phyloP scores from a whole-genome alignment of 345 rosid species.

The sweet orange (Citrus sinensis) region DNA sequence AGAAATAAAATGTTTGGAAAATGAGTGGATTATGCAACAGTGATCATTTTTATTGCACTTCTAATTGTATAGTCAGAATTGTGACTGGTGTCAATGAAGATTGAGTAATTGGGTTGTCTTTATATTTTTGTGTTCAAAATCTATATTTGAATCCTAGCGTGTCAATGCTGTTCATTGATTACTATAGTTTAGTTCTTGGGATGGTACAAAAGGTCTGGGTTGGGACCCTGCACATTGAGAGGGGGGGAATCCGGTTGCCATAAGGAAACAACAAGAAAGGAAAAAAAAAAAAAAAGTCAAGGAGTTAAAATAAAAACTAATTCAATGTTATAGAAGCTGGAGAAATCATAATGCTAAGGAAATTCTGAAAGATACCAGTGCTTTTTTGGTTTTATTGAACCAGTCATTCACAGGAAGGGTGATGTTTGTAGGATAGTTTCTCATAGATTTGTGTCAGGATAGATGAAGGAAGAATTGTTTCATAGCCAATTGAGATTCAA shows the following conservation, averaged over 20 bases:
- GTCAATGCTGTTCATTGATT: background rate
- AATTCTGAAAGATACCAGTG: background rate
- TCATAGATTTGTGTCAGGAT: background rate
- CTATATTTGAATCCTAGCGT: background rate
- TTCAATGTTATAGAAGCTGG: background rate
- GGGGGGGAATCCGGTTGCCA: background rate
- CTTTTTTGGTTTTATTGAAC: background rate
- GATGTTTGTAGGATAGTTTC: background rate
- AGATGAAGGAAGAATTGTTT: background rate
- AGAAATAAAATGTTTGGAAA: background rate
- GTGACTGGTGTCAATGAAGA: background rate
- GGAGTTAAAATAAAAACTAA: background rate
- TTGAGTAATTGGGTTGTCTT: background rate
- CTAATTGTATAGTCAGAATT: background rate
- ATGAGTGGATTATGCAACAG: background rate
- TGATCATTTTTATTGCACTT: background rate
- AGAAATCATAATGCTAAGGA: background rate
- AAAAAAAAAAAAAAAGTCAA: too few relatives aligned
- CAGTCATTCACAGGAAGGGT: background rate
- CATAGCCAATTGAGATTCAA: background rate
- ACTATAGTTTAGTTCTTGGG: background rate
- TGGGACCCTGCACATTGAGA: background rate
- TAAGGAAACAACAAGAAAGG: background rate
- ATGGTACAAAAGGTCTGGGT: background rate
- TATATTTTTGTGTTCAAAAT: background rate